phyloP scores from a whole-genome alignment of 306 rosid genomes.

The Vigna mungo region DNA sequence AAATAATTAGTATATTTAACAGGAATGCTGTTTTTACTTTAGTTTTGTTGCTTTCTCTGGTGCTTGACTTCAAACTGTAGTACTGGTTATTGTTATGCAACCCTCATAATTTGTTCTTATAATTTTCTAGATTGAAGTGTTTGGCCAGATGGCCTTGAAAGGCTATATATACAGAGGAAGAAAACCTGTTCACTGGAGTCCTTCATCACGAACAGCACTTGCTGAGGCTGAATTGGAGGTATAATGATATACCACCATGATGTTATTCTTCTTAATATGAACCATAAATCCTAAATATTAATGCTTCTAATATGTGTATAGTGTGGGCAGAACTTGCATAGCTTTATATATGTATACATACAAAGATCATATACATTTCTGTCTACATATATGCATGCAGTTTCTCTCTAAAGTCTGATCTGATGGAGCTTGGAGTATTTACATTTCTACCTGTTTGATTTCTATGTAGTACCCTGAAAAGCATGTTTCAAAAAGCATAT shows the following conservation, averaged over 20 bases:
- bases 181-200: conserved; percentile 99
- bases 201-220: conserved; percentile 97
- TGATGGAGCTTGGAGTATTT: conserved; percentile 37
- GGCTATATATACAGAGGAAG: conserved; percentile 95
- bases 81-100: conserved; percentile 13
- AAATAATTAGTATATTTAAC: conserved; percentile 28
- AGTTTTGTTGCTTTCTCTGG: conserved; percentile 17
- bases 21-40: conserved; percentile 26
- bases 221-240: conserved; percentile 99
- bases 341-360: not conserved
- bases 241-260: conserved; percentile 35
- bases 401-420: conserved; percentile 32
- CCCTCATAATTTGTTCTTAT: conserved; percentile 31
- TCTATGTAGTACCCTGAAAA: conserved; percentile 89
- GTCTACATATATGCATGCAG: not conserved
- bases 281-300: conserved; percentile 28
- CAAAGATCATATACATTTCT: not conserved
- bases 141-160: conserved; percentile 95
- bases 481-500: conserved; percentile 90
- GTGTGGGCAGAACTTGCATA: conserved; percentile 7
- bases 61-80: conserved; percentile 21
- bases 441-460: conserved; percentile 41
- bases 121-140: conserved; percentile 87
- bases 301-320: conserved; percentile 20
- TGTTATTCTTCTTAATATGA: conserved; percentile 12